Conservation (phyloP, 305 asterid genomes). For the Plantago coronopus region DNA sequence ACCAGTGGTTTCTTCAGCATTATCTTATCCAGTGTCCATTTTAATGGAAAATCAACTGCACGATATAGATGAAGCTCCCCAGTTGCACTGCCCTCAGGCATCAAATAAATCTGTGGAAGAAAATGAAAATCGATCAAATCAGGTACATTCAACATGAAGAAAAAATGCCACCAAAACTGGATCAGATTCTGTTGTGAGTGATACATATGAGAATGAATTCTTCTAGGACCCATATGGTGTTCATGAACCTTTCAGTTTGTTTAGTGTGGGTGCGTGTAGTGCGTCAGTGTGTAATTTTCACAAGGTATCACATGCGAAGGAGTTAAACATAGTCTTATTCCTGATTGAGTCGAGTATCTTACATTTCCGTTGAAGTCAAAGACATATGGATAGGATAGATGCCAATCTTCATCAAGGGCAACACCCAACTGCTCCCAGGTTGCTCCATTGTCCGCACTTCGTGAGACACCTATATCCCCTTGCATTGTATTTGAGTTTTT, state of each 20-base stretch:
- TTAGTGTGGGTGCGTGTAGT: too few species aligned
- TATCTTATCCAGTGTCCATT: constrained; percentile 64
- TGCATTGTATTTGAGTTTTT: constrained; percentile 86
- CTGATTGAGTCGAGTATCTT: constrained; percentile 25
- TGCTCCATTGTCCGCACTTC: constrained; percentile 77
- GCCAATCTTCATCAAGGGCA: constrained; percentile 96
- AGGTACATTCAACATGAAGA: neutral
- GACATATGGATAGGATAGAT: constrained; percentile 92
- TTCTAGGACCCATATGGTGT: too few species aligned
- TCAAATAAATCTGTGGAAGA: constrained; percentile 72
- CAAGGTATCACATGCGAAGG: too few species aligned
- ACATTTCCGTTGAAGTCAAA: constrained; percentile 82
- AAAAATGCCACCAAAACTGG: neutral
- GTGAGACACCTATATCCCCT: constrained; percentile 96
- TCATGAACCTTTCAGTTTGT: too few species aligned
- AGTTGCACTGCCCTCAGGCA: constrained; percentile 86
- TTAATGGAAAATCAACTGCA: constrained; percentile 70
- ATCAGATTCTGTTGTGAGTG: neutral
- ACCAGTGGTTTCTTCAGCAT: constrained; percentile 76
- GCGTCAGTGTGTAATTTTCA: too few species aligned
- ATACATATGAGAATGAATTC: neutral
- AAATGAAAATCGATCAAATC: neutral
- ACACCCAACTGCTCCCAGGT: constrained; percentile 91
- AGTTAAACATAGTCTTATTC: neutral
- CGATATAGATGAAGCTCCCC: constrained; percentile 95